Base-by-base conservation (phyloP, 2,329 filamentous ascomycete species). In the Colletotrichum musae region DNA sequence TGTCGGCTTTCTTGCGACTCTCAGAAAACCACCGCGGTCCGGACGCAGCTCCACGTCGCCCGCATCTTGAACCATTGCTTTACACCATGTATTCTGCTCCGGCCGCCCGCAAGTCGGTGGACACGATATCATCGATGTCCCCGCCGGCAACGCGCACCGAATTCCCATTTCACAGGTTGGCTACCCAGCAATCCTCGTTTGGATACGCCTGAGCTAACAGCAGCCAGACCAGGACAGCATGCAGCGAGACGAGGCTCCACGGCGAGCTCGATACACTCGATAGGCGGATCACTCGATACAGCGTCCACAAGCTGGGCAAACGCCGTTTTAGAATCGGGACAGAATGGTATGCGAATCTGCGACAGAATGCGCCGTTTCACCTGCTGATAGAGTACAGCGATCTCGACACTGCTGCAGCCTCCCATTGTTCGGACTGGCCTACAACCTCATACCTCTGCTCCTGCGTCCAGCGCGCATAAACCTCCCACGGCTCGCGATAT, bases 371-470 rank as follows among this genome's bases (percentile, higher is more conserved):
- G 32, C 28, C 36, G 12, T 13, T 39, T 26, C 6, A 9, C 15
- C 43, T 58, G 53, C 58, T 64, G 45, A 58, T 60, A 56, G 64
- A 21, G 62, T 64, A 13, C 72, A 94, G 93, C 96, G 71, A 98
- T 98, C 74, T 97, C 95, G 9, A 97, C 94, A 1, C 87, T 98
- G n/a, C 88, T 98, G 4, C 93, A 97, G 77, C 92, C 94, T 32
- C 94, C 95, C 4, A 97, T 97, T 73, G 90, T 97, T 66, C 90
- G 95, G 72, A 97, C 95, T 2, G 95, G 95, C 65, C 87, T 97
- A 58, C 86, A 94, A 63, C 93, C 95, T 24, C 92, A 97, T 79
- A 92, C 92, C 1, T 86, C 91, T 2, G 90, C 92, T 3, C 89
- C 93, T 2, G 79, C 83, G 9, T 89, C 89, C n/a, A 92, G 89